Evolutionary conservation across 202 grass and related monocot genomes (phyloP).

Genomic region (Panicum virgatum): DNA sequence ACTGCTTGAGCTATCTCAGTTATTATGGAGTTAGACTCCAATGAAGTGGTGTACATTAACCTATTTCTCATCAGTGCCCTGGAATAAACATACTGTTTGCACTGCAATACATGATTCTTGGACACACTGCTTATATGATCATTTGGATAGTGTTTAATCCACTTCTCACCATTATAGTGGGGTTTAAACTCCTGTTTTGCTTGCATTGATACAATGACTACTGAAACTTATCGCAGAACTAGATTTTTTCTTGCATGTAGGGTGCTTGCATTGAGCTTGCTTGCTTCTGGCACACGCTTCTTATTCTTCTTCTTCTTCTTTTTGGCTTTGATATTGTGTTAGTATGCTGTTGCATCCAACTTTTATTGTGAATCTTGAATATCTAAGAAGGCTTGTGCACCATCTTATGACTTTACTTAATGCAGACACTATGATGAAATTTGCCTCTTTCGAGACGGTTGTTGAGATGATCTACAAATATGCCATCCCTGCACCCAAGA

Average conservation of each 20-base stretch:
- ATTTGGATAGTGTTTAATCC: neutral
- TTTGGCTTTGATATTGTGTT: neutral
- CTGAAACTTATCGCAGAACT: neutral
- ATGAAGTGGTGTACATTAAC: slow-evolving; percentile 41
- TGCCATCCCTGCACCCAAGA: slow-evolving; percentile 53
- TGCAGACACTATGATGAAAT: slow-evolving; percentile 81
- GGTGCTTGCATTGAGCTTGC: neutral
- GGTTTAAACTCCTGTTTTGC: neutral
- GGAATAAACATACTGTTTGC: neutral
- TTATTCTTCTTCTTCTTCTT: too few relatives aligned
- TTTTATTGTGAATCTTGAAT: neutral
- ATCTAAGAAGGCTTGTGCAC: neutral
- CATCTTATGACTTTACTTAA: slow-evolving; percentile 3
- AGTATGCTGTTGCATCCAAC: neutral
- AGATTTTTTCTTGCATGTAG: neutral
- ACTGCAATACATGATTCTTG: neutral
- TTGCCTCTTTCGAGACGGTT: slow-evolving; percentile 57
- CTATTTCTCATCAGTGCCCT: neutral
- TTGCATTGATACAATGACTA: neutral
- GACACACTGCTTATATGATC: neutral
- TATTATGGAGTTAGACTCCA: slow-evolving; percentile 48
- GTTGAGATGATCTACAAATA: slow-evolving; percentile 68
- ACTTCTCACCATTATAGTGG: neutral
- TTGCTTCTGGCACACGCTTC: neutral
- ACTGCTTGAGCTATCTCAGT: slow-evolving; percentile 54